Percentiles rank a stretch among this genome's conserved stretches.
phyloP scores from a whole-genome alignment of 106 monocot species.

The Allium cepa region DNA sequence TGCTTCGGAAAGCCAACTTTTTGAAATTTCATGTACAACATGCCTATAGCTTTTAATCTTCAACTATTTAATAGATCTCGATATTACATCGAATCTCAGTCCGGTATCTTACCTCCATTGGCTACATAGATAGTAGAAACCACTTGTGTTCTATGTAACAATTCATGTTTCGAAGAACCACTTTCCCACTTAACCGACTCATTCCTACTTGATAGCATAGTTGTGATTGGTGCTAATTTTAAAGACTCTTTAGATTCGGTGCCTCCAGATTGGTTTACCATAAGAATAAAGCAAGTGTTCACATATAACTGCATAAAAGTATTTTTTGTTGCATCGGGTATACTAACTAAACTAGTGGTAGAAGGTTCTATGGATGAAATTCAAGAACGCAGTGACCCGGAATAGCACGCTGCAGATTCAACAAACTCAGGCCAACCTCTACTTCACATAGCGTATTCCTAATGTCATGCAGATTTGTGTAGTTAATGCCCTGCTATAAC shows the following conservation, averaged over 20 bases:
- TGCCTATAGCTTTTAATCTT: slow-evolving; percentile 50
- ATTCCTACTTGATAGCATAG: slow-evolving; percentile 46
- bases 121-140: slow-evolving; percentile 24
- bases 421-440: slow-evolving; percentile 24
- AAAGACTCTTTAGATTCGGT: slow-evolving; percentile 32
- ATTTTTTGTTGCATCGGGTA: slow-evolving; percentile 41
- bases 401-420: slow-evolving; percentile 36
- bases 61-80: slow-evolving; percentile 17
- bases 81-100: slow-evolving; percentile 25
- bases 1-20: slow-evolving; percentile 30
- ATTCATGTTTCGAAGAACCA: slow-evolving; percentile 16
- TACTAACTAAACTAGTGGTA: too few species aligned
- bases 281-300: slow-evolving; percentile 59
- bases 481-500: too few species aligned
- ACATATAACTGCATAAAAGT: slow-evolving; percentile 26
- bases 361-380: too few species aligned
- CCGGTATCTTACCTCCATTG: slow-evolving; percentile 41
- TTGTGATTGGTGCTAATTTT: slow-evolving; percentile 33
- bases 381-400: slow-evolving; percentile 43
- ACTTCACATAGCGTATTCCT: slow-evolving; percentile 31
- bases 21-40: slow-evolving; percentile 49
- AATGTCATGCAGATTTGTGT: too few species aligned
- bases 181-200: too few species aligned
- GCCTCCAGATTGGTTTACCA: slow-evolving; percentile 47
- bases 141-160: slow-evolving; percentile 12